Evolutionary conservation across 1,139 yeast genomes (phyloP).

Genomic region (Williopsis jadinii): DNA sequence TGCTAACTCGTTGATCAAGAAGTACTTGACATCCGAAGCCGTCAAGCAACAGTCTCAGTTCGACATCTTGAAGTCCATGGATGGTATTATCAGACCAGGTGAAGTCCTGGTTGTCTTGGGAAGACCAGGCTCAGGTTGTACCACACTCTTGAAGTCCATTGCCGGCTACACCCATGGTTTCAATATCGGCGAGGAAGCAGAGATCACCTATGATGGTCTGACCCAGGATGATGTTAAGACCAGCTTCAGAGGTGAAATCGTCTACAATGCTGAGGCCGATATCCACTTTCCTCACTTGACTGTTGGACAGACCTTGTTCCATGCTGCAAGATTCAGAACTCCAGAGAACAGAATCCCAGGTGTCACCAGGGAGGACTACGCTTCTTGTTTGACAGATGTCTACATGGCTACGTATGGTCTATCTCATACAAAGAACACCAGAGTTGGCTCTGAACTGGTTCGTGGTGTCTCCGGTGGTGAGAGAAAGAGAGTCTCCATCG

Average conservation of each 20-base stretch:
- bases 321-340: slow-evolving; percentile 58
- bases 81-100: slow-evolving; percentile 62
- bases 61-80: slow-evolving; percentile 60
- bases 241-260: slow-evolving; percentile 56
- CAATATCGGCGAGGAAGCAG: slow-evolving; percentile 44
- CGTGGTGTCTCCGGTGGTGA: slow-evolving; percentile 86
- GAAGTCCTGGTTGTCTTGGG: slow-evolving; percentile 73
- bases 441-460: slow-evolving; percentile 60
- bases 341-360: slow-evolving; percentile 61
- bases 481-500: slow-evolving; percentile 73
- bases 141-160: slow-evolving; percentile 67
- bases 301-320: slow-evolving; percentile 64
- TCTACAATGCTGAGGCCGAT: no score
- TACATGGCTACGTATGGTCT: no score
- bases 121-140: slow-evolving; percentile 82
- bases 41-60: slow-evolving; percentile 26
- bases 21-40: slow-evolving; percentile 22
- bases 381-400: slow-evolving; percentile 61
- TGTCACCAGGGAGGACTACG: slow-evolving; percentile 49
- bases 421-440: slow-evolving; percentile 58
- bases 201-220: slow-evolving; percentile 43
- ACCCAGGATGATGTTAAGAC: slow-evolving; percentile 39
- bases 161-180: slow-evolving; percentile 71
- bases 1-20: slow-evolving; percentile 5
- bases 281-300: no score